Conservation (phyloP, 768 basidiomycete genomes). For the Suillus tomentosus region DNA sequence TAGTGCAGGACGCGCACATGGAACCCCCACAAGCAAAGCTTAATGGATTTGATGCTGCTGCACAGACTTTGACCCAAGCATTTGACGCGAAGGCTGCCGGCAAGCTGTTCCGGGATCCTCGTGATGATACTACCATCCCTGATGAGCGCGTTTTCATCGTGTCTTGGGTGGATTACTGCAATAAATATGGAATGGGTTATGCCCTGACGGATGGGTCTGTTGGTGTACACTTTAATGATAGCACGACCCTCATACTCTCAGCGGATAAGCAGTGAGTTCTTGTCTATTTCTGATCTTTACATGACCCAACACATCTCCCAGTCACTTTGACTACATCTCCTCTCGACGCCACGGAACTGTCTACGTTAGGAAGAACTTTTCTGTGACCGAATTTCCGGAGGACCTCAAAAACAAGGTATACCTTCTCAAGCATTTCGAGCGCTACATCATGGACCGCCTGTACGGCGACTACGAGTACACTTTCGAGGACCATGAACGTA, state of each 20-base stretch:
- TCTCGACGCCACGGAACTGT: constrained; percentile 65
- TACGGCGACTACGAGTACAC: constrained; percentile 85
- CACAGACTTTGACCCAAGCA: constrained; percentile 52
- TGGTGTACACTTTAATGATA: constrained; percentile 97
- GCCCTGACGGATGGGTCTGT: constrained; percentile 94
- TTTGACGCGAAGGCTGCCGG: constrained; percentile 70
- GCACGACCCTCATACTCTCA: constrained; percentile 80
- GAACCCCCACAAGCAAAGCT: constrained; percentile 34
- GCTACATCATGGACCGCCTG: constrained; percentile 90
- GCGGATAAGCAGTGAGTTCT: constrained; percentile 79
- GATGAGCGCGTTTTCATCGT: constrained; percentile 88
- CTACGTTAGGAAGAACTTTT: constrained; percentile 72
- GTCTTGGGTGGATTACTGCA: constrained; percentile 99
- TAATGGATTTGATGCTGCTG: constrained; percentile 70
- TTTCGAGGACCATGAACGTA: constrained; percentile 65
- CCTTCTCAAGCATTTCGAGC: constrained; percentile 90
- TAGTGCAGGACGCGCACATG: constrained; percentile 21
- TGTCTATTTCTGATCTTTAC: constrained; percentile 9
- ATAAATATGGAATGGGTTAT: constrained; percentile 99
- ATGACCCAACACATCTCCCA: constrained; percentile 29
- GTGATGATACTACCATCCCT: constrained; percentile 52
- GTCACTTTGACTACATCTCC: constrained; percentile 88
- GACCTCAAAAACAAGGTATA: constrained; percentile 91
- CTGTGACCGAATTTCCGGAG: constrained; percentile 70
- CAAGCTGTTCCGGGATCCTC: constrained; percentile 66